Conservation (phyloP, 148 eudicot species). For the Pharnaceum exiguum region DNA sequence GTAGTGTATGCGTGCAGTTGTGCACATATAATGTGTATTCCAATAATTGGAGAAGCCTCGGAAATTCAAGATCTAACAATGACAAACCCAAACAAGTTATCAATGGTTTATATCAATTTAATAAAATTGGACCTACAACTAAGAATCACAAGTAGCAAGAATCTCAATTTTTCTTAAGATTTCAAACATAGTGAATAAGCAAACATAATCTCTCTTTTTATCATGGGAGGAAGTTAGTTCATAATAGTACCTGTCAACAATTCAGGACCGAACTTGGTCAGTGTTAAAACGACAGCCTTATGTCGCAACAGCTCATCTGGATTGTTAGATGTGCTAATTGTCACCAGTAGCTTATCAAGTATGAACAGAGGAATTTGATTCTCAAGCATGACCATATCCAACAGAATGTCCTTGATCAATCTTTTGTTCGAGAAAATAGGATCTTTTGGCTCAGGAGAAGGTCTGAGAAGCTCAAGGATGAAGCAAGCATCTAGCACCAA, state of each 20-base stretch:
- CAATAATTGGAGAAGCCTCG: no score
- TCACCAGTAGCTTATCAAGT: conserved; percentile 38
- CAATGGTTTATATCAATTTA: no score
- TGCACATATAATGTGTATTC: no score
- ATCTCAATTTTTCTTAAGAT: no score
- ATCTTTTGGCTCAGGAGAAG: conserved; percentile 23
- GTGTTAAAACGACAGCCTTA: conserved; percentile 33
- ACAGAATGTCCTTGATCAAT: conserved; percentile 39
- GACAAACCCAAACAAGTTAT: no score
- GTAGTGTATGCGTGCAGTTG: no score
- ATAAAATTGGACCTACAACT: no score
- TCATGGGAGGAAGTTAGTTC: background rate
- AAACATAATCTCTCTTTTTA: no score
- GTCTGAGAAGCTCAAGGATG: conserved; percentile 51
- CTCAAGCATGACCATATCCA: conserved; percentile 70
- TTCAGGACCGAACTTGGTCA: conserved; percentile 52
- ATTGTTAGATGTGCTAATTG: conserved; percentile 6
- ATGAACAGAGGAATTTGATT: conserved; percentile 63
- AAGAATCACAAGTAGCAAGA: no score
- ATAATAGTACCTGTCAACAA: conserved; percentile 37
- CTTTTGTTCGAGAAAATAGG: conserved; percentile 47
- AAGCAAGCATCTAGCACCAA: conserved; percentile 37
- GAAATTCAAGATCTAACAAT: no score
- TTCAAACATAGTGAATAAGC: no score
- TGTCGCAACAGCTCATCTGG: conserved; percentile 33